phyloP scores from a whole-genome alignment of 805 yeast species.

The Ogataea philodendri region DNA sequence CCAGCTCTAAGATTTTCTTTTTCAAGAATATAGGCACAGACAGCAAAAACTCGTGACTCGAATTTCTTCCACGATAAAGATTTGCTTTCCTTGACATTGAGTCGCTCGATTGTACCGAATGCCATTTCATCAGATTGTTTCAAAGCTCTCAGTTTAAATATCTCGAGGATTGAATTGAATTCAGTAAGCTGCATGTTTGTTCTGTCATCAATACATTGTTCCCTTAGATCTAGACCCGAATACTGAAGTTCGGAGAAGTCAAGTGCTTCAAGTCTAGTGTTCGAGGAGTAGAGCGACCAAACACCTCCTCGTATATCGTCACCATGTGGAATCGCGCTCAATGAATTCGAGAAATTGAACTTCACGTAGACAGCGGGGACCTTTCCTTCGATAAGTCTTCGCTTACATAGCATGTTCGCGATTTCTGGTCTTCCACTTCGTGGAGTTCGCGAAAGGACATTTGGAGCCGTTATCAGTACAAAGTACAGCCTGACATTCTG shows the following conservation, averaged over 20 bases:
- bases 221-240: conserved; percentile 79
- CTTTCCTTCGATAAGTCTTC: conserved; percentile 74
- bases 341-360: conserved; percentile 63
- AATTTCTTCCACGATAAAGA: conserved; percentile 77
- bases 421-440: conserved; percentile 87
- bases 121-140: conserved; percentile 81
- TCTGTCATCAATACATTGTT: conserved; percentile 72
- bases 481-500: conserved; percentile 82
- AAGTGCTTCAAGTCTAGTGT: conserved; percentile 58
- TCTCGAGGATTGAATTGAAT: conserved; percentile 66
- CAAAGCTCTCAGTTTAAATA: conserved; percentile 74
- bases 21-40: conserved; percentile 65
- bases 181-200: conserved; percentile 72
- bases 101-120: conserved; percentile 43
- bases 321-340: conserved; percentile 68
- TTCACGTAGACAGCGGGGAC: conserved; percentile 78
- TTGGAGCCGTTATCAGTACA: conserved; percentile 74
- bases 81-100: conserved; percentile 46
- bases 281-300: conserved; percentile 77
- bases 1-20: conserved; percentile 67
- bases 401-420: conserved; percentile 84
- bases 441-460: conserved; percentile 77
- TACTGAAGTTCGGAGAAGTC: conserved; percentile 68
- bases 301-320: conserved; percentile 77
- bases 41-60: conserved; percentile 72